These are phyloP conservation scores for Hibiscus tridactylites DNA, from an alignment of 345 rosid species.

Conservation along the genomic window DNA sequence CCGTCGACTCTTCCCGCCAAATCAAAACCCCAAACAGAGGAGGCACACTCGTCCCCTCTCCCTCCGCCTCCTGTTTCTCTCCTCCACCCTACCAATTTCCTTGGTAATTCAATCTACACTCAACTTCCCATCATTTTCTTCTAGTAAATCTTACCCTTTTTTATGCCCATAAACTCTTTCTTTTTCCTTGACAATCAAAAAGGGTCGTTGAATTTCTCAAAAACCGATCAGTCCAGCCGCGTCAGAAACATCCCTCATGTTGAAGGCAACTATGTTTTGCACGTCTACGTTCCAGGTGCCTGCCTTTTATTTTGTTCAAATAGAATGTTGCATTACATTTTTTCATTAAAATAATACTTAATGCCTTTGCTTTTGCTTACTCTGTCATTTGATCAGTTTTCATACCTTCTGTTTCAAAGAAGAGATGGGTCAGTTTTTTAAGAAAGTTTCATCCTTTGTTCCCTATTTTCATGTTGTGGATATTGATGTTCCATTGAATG, in stretches of 20 bases:
- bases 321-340: constrained; percentile 46
- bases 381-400: no score
- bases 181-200: constrained; percentile 11
- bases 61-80: constrained; percentile 82
- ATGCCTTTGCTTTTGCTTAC: no score
- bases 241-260: constrained; percentile 81
- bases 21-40: constrained; percentile 5
- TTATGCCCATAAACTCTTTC: background rate
- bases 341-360: constrained; percentile 22
- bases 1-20: background rate
- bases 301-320: constrained; percentile 15
- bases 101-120: constrained; percentile 24
- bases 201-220: constrained; percentile 25
- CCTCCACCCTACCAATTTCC: constrained; percentile 45
- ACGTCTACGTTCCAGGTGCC: constrained; percentile 80
- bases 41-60: constrained; percentile 16
- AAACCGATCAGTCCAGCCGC: constrained; percentile 35
- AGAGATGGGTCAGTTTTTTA: no score
- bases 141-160: no score
- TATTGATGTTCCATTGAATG: constrained; percentile 54
- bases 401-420: no score
- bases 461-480: constrained; percentile 54
- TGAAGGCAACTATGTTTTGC: constrained; percentile 78
- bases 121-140: no score
- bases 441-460: no score